A percentile compares a stretch with the other conserved stretches of the same genome.
phyloP scores from a whole-genome alignment of 345 rosid genomes.

The Populus alba region DNA sequence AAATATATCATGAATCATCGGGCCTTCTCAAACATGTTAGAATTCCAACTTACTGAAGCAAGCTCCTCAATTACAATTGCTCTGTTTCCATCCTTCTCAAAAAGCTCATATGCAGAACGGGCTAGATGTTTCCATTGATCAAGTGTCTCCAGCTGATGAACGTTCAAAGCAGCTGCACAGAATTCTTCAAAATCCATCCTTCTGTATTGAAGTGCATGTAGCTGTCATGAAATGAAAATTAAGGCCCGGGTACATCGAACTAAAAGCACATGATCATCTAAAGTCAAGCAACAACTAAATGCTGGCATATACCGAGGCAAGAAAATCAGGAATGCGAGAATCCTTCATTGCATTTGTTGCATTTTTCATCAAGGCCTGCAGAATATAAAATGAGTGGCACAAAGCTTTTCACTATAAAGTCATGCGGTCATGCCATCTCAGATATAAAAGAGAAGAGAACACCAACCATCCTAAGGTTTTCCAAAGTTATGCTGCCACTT shows the following conservation, averaged over 20 bases:
- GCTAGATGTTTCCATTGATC: slow-evolving; percentile 88
- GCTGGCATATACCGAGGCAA: slow-evolving; percentile 53
- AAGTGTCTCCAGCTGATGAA: slow-evolving; percentile 89
- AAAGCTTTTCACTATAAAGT: not conserved
- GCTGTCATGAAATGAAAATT: slow-evolving; percentile 45
- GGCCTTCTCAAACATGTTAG: not conserved
- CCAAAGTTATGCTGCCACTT: slow-evolving; percentile 61
- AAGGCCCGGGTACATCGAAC: slow-evolving; percentile 8
- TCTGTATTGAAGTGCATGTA: slow-evolving; percentile 79
- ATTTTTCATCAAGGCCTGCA: slow-evolving; percentile 71
- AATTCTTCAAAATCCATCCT: slow-evolving; percentile 94
- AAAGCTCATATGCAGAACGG: slow-evolving; percentile 75
- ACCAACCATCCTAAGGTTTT: slow-evolving; percentile 66
- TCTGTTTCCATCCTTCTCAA: slow-evolving; percentile 88
- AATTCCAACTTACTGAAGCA: slow-evolving; percentile 63
- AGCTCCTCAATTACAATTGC: slow-evolving; percentile 87
- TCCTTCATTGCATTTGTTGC: slow-evolving; percentile 93
- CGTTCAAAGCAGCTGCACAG: slow-evolving; percentile 88
- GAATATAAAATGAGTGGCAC: slow-evolving; percentile 16
- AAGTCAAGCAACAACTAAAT: slow-evolving; percentile 1
- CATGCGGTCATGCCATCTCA: not conserved
- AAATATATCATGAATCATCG: not conserved
- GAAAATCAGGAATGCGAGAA: slow-evolving; percentile 67
- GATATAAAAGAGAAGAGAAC: not conserved
- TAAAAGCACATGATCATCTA: not conserved